Percentiles rank a stretch among this genome's conserved stretches.
phyloP scores from a whole-genome alignment of 2,329 filamentous ascomycete genomes.

The Monosporascus cannonballus region DNA sequence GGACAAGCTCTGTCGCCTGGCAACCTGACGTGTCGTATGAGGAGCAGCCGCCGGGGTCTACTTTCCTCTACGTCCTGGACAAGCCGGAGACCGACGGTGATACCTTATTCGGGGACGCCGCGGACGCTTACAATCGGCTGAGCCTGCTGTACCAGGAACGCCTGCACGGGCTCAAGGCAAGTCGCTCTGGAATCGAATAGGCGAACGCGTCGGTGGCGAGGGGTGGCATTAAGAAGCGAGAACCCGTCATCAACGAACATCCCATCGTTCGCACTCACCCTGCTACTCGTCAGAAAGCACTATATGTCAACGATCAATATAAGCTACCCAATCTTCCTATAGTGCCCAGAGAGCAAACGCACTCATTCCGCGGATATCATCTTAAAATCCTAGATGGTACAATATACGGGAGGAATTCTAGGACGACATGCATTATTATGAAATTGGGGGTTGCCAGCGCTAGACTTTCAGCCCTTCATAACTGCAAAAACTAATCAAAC shows the following conservation, averaged over 20 bases:
- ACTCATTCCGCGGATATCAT: too few species aligned
- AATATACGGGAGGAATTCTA: too few species aligned
- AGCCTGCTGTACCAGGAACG: slow-evolving; percentile 74
- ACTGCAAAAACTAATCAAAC: not conserved
- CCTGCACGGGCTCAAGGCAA: slow-evolving; percentile 72
- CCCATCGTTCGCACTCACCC: slow-evolving; percentile 79
- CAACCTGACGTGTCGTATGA: slow-evolving; percentile 88
- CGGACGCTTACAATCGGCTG: slow-evolving; percentile 73
- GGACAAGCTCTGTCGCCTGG: slow-evolving; percentile 80
- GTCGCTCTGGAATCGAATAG: slow-evolving; percentile 80
- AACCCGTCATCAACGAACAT: slow-evolving; percentile 69
- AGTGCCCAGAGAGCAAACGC: not conserved
- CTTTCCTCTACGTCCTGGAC: slow-evolving; percentile 84
- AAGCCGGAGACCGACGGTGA: slow-evolving; percentile 75
- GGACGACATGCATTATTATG: too few species aligned
- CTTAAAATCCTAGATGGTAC: too few species aligned
- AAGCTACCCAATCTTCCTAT: slow-evolving; percentile 26
- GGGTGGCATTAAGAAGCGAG: slow-evolving; percentile 66
- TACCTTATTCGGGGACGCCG: slow-evolving; percentile 75
- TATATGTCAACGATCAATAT: slow-evolving; percentile 82
- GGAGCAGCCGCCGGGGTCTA: slow-evolving; percentile 80
- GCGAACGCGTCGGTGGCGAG: slow-evolving; percentile 60
- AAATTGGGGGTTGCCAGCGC: too few species aligned
- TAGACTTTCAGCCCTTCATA: too few species aligned
- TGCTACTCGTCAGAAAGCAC: slow-evolving; percentile 73